Conservation (phyloP, 2,329 filamentous ascomycete species). For the Diaporthe destruens region DNA sequence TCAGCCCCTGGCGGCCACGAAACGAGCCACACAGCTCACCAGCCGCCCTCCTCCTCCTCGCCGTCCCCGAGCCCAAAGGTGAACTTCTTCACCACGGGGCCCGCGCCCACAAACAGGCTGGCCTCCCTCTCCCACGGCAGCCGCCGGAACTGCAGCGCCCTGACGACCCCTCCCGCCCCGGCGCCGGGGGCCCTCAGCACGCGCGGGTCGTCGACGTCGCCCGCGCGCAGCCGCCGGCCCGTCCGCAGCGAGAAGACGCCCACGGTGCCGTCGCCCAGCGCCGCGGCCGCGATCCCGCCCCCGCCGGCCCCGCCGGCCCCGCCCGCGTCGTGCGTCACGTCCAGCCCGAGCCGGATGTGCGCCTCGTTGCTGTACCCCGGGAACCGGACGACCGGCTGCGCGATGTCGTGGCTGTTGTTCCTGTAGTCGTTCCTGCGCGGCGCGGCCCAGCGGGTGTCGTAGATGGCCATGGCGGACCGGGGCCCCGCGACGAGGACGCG, state of each 20-base stretch:
- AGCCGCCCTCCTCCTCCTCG: slow-evolving; percentile 55
- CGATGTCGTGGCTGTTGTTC: too few species aligned
- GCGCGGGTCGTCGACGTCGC: slow-evolving; percentile 44
- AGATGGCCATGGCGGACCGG: slow-evolving; percentile 63
- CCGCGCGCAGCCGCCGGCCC: slow-evolving; percentile 54
- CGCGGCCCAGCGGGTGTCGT: slow-evolving; percentile 62
- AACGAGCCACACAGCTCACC: slow-evolving; percentile 3
- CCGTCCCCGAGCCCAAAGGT: slow-evolving; percentile 54
- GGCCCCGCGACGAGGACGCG: slow-evolving; percentile 68
- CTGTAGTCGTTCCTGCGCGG: not conserved
- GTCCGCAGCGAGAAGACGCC: slow-evolving; percentile 63
- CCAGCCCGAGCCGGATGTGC: slow-evolving; percentile 64
- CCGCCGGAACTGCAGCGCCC: slow-evolving; percentile 59
- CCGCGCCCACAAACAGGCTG: slow-evolving; percentile 62
- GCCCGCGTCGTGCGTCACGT: slow-evolving; percentile 60
- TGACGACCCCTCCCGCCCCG: slow-evolving; percentile 51
- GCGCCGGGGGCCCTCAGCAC: slow-evolving; percentile 35
- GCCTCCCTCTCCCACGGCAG: slow-evolving; percentile 59
- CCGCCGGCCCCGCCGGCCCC: not conserved
- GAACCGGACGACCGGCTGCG: slow-evolving; percentile 61
- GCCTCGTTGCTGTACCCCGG: slow-evolving; percentile 63
- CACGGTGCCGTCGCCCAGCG: slow-evolving; percentile 63
- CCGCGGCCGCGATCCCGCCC: slow-evolving; percentile 62
- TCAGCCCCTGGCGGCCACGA: too few species aligned
- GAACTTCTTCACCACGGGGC: slow-evolving; percentile 55